Evolutionary conservation across 257 asterid species (phyloP), one percentile per base, ranked within the genome.

Genomic region (Fraxinus cuspidata): DNA sequence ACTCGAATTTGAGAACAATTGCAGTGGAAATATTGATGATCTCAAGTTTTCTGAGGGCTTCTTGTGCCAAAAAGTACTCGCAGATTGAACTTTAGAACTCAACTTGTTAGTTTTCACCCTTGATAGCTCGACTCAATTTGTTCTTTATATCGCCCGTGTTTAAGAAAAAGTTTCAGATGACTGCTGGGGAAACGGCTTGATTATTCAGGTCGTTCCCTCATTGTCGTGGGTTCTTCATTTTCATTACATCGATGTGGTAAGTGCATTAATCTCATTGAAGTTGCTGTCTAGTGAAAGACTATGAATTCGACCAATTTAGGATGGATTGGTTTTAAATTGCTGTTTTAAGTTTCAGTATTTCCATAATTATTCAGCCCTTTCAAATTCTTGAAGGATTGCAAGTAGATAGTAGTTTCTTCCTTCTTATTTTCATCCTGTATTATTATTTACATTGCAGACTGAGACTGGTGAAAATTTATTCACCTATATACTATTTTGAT

Each of bases 381-480:
- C 77, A 76, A 74, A 19, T 77, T 79, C 68, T 76, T 75, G 84
- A 81, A 58, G 86, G 83, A 72, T 74, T 76, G 83, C 74, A 78
- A 82, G 84, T 80, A 81, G 83, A 77, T 83, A 74, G 40, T 75
- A 37, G 65, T 77, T 13, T 74, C 16, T 23, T 73, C 53, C 2
- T 27, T 58, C 3, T 51, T 44, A 37, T 79, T 69, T 81, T 70
- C 72, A 72, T 79, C 74, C 65, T 79, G 77, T 70, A 67, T 74
- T 76, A 74, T 86, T 77, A 70, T 74, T 38, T 37, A 40, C 23
- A 65, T 60, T 58, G 29, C 71, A 77, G 68, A 74, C 78, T 8
- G 12, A 37, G 42, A 37, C 42, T 72, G 42, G 77, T 73, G 70
- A 74, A 78, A 31, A 63, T 66, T 71, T 56, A 63, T 77, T 74